Evolutionary conservation across 2,329 filamentous ascomycete species (phyloP).

Genomic region (Fusarium chuoi): DNA sequence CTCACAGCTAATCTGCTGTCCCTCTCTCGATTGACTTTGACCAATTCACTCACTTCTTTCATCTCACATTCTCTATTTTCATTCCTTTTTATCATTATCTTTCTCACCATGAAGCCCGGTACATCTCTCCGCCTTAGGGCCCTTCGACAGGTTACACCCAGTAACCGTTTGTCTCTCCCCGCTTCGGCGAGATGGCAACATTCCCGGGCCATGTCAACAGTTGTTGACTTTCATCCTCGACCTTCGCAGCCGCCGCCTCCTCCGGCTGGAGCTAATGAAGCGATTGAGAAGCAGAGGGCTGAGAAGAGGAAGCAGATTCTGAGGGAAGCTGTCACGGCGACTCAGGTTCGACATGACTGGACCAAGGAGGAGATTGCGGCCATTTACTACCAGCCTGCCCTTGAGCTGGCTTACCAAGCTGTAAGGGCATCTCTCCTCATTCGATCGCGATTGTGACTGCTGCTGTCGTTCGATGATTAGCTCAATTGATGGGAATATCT

Average conservation of each 20-base stretch:
- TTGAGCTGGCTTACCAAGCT: slow-evolving; percentile 80
- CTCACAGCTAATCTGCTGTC: slow-evolving; percentile 2
- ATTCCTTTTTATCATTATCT: not conserved
- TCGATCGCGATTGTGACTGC: not conserved
- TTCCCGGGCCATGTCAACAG: slow-evolving; percentile 41
- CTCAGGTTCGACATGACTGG: slow-evolving; percentile 76
- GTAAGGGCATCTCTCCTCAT: slow-evolving; percentile 58
- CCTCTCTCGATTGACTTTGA: not conserved
- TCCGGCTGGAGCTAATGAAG: slow-evolving; percentile 31
- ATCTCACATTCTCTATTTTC: slow-evolving; percentile 1
- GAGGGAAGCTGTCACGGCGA: slow-evolving; percentile 67
- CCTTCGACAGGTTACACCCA: slow-evolving; percentile 23
- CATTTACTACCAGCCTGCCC: slow-evolving; percentile 83
- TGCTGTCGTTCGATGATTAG: not conserved
- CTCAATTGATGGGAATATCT: slow-evolving; percentile 1
- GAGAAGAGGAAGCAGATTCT: slow-evolving; percentile 50
- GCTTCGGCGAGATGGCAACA: slow-evolving; percentile 38
- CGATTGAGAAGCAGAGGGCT: slow-evolving; percentile 36
- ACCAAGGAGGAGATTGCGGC: slow-evolving; percentile 82
- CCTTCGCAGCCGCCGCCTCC: slow-evolving; percentile 40
- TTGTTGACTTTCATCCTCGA: slow-evolving; percentile 39
- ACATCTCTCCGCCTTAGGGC: slow-evolving; percentile 32
- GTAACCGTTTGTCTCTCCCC: slow-evolving; percentile 16
- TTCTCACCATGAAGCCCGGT: slow-evolving; percentile 31
- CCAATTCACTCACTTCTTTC: slow-evolving; percentile 17